These are phyloP conservation scores for Danielozyma ontarioensis DNA, from an alignment of 805 yeast genomes.

Conservation along the genomic window DNA sequence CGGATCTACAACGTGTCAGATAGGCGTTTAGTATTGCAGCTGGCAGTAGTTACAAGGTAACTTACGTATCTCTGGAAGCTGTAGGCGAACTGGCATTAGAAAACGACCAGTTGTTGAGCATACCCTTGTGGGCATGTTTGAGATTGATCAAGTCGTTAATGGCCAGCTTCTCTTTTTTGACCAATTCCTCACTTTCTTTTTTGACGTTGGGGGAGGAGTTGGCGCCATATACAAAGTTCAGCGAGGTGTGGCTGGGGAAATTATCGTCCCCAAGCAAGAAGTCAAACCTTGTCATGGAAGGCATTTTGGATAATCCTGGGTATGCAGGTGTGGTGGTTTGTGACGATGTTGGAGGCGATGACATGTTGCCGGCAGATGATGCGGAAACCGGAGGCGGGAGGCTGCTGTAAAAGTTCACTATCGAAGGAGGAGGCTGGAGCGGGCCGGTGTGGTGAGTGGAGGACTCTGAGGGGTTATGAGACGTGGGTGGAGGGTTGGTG, in stretches of 20 bases:
- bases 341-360: not conserved
- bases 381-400: not conserved
- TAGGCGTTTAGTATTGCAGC: too few relatives aligned
- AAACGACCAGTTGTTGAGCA: not conserved
- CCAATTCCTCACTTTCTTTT: conserved; percentile 13
- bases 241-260: conserved; percentile 13
- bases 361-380: not conserved
- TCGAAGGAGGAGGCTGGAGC: too few relatives aligned
- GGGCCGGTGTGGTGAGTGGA: too few relatives aligned
- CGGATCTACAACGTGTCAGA: too few relatives aligned
- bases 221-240: not conserved
- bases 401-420: too few relatives aligned
- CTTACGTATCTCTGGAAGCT: too few relatives aligned
- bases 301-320: conserved; percentile 5
- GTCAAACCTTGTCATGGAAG: conserved; percentile 16
- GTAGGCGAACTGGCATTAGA: not conserved
- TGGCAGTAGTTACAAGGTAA: too few relatives aligned
- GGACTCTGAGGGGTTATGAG: too few relatives aligned
- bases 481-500: not conserved
- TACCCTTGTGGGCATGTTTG: conserved; percentile 4
- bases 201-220: not conserved
- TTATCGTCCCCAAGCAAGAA: conserved; percentile 16
- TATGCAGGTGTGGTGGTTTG: not conserved
- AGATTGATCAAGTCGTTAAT: conserved; percentile 14
- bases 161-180: conserved; percentile 26